Evolutionary conservation across 2,329 filamentous ascomycete genomes (phyloP), one percentile per base, ranked within the genome.

Genomic region (Ceratocystiopsis minuta): DNA sequence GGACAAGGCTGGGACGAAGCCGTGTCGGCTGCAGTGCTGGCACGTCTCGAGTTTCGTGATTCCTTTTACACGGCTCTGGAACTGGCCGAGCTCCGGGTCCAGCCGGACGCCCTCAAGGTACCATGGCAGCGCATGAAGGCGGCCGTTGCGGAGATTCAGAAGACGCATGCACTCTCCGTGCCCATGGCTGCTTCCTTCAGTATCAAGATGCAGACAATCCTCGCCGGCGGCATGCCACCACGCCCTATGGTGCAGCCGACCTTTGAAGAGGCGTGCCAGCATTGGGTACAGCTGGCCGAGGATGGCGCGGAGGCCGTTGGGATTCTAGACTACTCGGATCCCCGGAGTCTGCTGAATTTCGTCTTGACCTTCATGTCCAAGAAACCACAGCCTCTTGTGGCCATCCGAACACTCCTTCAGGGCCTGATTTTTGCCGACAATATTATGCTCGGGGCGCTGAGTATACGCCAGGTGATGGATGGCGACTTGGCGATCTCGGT

Each of bases 141-240:
- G 2, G 54, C 72, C 14, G 59, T 87, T 40, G 60, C 66, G 4
- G 53, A 58, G 1, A 65, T 92, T 41, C 64, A 71, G 44, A 64
- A 66, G 24, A 76, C 79, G 1, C 70, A 78, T 42, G 51, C 59
- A 1, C 58, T 88, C 3, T 80, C 75, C 0, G 75, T 67, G 40
- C 58, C 72, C 0, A 75, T 92, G 0, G 70, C 77, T 0, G 76
- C 78, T n/a, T 76, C 87, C 0, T 96, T 95, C 57, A 95, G 85
- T 51, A 74, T 75, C 18, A 93, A 94, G 55, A 70, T 96, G 34
- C 90, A 98, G 55, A 73, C 87, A n/a, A 80, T 80, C 48, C 67
- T 98, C 31, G 87, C 90, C 1, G 95, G 86, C 50, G 95, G 86
- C 0, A 87, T 95, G 52, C 90, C 90, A 4, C 90, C 90, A 9